phyloP scores from a whole-genome alignment of 768 basidiomycete species.

The Mycena polygramma region DNA sequence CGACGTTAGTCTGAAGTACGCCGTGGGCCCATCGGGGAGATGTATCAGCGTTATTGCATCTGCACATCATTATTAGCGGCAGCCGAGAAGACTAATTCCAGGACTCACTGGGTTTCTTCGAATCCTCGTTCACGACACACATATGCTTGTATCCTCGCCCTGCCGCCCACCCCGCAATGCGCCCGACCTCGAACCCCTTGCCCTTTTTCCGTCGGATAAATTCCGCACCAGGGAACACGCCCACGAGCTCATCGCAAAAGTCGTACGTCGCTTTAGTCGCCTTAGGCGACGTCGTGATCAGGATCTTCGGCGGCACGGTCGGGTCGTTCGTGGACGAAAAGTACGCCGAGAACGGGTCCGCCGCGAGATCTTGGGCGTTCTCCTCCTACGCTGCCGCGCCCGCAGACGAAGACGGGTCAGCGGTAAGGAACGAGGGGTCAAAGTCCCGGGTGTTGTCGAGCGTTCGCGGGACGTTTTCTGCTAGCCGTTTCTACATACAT shows the following conservation, averaged over 20 bases:
- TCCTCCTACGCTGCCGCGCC: conserved; percentile 55
- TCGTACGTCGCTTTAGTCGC: conserved; percentile 90
- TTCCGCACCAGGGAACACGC: conserved; percentile 92
- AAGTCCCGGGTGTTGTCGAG: conserved; percentile 94
- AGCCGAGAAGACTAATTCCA: neutral
- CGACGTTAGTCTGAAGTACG: conserved; percentile 95
- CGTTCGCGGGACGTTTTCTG: conserved; percentile 89
- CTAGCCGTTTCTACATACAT: conserved; percentile 75
- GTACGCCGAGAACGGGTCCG: conserved; percentile 84
- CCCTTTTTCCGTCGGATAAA: conserved; percentile 90
- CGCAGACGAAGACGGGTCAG: conserved; percentile 61
- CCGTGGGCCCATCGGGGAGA: conserved; percentile 92
- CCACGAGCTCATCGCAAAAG: conserved; percentile 92
- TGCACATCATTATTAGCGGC: conserved; percentile 47
- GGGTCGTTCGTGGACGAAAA: conserved; percentile 79
- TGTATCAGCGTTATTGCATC: conserved; percentile 94
- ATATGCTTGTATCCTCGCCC: conserved; percentile 90
- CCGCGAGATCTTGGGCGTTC: conserved; percentile 74
- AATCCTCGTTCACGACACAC: conserved; percentile 95
- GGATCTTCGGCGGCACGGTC: conserved; percentile 82
- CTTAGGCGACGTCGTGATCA: conserved; percentile 92
- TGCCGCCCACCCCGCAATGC: conserved; percentile 94
- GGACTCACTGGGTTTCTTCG: conserved; percentile 90
- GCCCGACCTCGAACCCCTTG: conserved; percentile 90
- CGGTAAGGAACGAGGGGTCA: conserved; percentile 76